Percentiles rank a stretch among this genome's conserved stretches.
phyloP scores from a whole-genome alignment of 805 yeast species.

The Tetrapisispora arboricola region DNA sequence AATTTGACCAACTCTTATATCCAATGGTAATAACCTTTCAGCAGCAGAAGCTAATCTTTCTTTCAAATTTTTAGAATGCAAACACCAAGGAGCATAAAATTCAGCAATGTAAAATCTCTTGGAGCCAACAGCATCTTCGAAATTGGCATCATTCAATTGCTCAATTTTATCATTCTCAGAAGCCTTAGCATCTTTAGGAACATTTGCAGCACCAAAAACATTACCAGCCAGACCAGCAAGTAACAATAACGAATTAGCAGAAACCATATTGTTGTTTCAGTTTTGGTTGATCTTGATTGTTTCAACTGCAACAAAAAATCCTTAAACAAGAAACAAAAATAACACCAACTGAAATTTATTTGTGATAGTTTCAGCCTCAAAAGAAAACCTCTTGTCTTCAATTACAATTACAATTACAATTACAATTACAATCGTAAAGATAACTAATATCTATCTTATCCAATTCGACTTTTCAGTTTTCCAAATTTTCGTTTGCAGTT shows the following conservation, averaged over 20 bases:
- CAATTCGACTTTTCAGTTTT: no score
- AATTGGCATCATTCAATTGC: conserved; percentile 52
- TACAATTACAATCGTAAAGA: no score
- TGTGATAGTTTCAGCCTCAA: no score
- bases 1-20: conserved; percentile 37
- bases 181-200: conserved; percentile 1
- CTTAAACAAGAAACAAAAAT: no score
- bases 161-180: conserved; percentile 75
- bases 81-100: conserved; percentile 96
- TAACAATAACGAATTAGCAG: conserved; percentile 33
- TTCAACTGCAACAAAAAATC: no score
- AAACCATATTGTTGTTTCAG: not conserved
- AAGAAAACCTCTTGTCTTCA: no score
- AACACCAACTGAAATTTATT: no score
- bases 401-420: no score
- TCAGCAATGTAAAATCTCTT: conserved; percentile 77
- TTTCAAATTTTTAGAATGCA: conserved; percentile 79
- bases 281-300: not conserved
- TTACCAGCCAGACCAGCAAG: not conserved
- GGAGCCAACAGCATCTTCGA: conserved; percentile 32
- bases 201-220: not conserved
- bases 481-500: no score
- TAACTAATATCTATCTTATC: no score
- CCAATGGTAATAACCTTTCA: conserved; percentile 53
- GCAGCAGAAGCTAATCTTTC: conserved; percentile 74